Percentiles rank a stretch among this genome's conserved stretches.
Conservation (phyloP, 1,284 basidiomycete genomes). For the Ceratobasidium sp. region DNA sequence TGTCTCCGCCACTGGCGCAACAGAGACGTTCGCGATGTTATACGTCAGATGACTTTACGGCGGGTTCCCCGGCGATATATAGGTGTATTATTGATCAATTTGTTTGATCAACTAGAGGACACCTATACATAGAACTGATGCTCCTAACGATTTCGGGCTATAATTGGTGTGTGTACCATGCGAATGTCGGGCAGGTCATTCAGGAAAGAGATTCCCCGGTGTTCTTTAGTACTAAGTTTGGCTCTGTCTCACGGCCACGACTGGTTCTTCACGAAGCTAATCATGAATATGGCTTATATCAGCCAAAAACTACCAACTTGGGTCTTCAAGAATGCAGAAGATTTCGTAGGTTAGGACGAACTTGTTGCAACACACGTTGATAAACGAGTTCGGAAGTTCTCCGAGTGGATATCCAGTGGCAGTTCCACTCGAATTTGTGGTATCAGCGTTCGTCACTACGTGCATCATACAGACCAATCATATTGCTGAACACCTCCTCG, state of each 20-base stretch:
- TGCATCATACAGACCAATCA: neutral
- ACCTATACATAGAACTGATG: neutral
- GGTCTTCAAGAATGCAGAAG: neutral
- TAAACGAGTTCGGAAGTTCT: neutral
- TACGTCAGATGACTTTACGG: too few species aligned
- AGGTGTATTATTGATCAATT: too few species aligned
- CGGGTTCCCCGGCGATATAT: too few species aligned
- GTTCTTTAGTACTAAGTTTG: neutral
- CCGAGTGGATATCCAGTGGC: neutral
- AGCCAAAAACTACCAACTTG: neutral
- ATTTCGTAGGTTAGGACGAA: neutral
- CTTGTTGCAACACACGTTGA: neutral
- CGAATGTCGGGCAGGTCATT: constrained; percentile 1
- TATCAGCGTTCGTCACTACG: neutral
- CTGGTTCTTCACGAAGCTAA: neutral
- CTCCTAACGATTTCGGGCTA: too few species aligned
- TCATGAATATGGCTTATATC: neutral
- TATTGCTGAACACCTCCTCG: neutral
- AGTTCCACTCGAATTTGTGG: neutral
- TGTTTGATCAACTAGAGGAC: neutral
- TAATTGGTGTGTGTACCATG: neutral
- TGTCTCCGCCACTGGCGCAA: too few species aligned
- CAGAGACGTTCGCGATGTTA: too few species aligned
- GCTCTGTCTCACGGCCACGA: neutral
- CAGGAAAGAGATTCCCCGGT: neutral